Conservation (phyloP, 1,139 yeast genomes). For the Diutina scorzettiae region DNA sequence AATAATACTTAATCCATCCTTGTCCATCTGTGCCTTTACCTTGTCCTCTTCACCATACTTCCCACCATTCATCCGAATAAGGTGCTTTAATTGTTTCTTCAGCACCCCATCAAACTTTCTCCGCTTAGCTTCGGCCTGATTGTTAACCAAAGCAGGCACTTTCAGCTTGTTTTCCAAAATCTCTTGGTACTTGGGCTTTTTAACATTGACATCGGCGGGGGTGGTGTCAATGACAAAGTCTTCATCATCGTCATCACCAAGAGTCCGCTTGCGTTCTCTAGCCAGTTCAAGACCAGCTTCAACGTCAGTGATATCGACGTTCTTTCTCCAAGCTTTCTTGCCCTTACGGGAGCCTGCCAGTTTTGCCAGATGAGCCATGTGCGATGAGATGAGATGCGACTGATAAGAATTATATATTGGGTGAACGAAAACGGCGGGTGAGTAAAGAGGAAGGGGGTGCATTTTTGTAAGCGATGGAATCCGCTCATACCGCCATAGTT, state of each 20-base stretch:
- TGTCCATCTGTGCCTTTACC: conserved; percentile 39
- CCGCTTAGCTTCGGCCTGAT: conserved; percentile 12
- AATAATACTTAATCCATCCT: conserved; percentile 45
- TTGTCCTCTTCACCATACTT: conserved; percentile 19
- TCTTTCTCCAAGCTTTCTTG: conserved; percentile 91
- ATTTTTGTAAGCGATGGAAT: no score
- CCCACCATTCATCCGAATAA: neutral
- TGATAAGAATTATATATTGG: no score
- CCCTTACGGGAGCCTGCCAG: conserved; percentile 63
- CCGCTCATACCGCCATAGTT: no score
- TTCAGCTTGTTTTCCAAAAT: conserved; percentile 71
- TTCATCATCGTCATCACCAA: conserved; percentile 39
- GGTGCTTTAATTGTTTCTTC: neutral
- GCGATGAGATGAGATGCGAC: neutral
- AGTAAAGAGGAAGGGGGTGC: no score
- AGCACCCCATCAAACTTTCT: neutral
- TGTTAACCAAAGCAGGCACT: conserved; percentile 43
- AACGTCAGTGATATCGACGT: conserved; percentile 74
- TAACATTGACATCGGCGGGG: conserved; percentile 12
- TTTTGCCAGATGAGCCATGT: conserved; percentile 2
- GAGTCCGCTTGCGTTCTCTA: conserved; percentile 53
- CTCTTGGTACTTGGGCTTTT: conserved; percentile 57
- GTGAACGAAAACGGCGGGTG: no score
- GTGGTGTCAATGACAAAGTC: conserved; percentile 59
- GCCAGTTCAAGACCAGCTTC: conserved; percentile 58